Base-by-base conservation (phyloP, 345 rosid genomes). In the Lenwebbia sp. region DNA sequence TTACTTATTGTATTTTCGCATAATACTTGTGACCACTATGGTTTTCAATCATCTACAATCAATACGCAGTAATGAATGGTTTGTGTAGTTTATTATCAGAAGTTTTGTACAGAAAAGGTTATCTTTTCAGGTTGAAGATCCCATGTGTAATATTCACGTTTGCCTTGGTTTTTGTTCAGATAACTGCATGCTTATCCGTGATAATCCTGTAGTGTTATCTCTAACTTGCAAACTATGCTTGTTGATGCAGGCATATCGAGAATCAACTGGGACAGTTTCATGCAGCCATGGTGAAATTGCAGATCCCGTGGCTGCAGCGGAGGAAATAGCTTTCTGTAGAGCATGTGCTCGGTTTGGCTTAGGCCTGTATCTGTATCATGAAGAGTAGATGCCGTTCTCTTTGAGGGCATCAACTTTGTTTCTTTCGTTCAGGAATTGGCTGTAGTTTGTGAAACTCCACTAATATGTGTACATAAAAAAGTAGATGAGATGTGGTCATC, bases 291-390 rank as follows among this genome's bases (percentile, higher is more conserved):
- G 88, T 53, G 54, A 87, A 56, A 84, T 87, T 19, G 90, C 52
- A 9, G 99, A 97, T 89, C 98, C 94, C 19, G 99, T 97, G 86
- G 89, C 97, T 85, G 94, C 95, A 76, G 99, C 99, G 4, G 99
- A 97, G 91, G 99, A 96, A 92, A 94, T 94, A 82, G 99, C 99
- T 56, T 97, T 96, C 90, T 95, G 99, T 94, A 94, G 93, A 84
- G 98, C 98, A 11, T 97, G 99, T 89, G 98, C 99, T 56, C 94
- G 98, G 83, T 96, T 97, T 87, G 99, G 99, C 62, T 98, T 97
- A 57, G 99, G 99, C 88, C 89, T 97, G 91, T 94, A 97, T 86
- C 93, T 97, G 17, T 96, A 94, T 87, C 99, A 96, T 83, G 99
- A 94, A 90, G 90, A 94, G 83, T 93, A 94, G 92, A 87, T 84